These are phyloP conservation scores for Globisporangium barbulae DNA, from an alignment of 352 stramenopile genomes.

Conservation along the genomic window DNA sequence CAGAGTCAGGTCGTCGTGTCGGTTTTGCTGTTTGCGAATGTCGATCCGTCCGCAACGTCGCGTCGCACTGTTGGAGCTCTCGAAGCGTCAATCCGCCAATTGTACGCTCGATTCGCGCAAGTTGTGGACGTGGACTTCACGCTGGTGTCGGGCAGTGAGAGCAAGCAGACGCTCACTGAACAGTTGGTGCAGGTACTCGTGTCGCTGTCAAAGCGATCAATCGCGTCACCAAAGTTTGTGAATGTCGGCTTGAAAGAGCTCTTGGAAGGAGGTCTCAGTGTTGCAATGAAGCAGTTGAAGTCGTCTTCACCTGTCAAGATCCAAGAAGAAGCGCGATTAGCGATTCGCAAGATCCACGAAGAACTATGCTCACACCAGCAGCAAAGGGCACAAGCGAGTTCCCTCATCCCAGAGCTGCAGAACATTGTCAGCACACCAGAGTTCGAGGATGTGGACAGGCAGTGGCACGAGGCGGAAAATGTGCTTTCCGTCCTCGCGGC, in stretches of 20 bases:
- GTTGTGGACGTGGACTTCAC: constrained; percentile 23
- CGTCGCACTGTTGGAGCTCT: constrained; percentile 20
- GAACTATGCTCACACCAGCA: constrained; percentile 20
- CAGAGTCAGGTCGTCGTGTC: constrained; percentile 32
- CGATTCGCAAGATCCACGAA: constrained; percentile 18
- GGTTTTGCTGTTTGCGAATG: constrained; percentile 42
- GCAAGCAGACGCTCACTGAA: constrained; percentile 1
- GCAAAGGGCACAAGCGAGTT: constrained; percentile 15
- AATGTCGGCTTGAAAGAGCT: constrained; percentile 41
- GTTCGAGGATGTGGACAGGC: constrained; percentile 34
- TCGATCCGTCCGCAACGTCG: constrained; percentile 17
- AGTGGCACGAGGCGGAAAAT: constrained; percentile 25
- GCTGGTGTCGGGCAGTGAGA: not conserved
- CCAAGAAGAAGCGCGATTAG: constrained; percentile 1
- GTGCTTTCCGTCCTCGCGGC: constrained; percentile 33
- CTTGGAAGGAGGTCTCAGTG: constrained; percentile 31
- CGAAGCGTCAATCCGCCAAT: constrained; percentile 25
- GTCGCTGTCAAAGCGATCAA: constrained; percentile 10
- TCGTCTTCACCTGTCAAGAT: constrained; percentile 17
- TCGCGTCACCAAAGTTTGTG: constrained; percentile 12
- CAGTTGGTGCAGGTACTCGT: constrained; percentile 31
- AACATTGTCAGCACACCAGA: constrained; percentile 26
- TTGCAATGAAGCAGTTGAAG: constrained; percentile 30
- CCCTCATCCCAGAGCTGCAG: constrained; percentile 44
- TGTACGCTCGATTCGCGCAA: constrained; percentile 22